Base-by-base conservation (phyloP, 2,329 filamentous ascomycete genomes). In the Helminthosporium solani region DNA sequence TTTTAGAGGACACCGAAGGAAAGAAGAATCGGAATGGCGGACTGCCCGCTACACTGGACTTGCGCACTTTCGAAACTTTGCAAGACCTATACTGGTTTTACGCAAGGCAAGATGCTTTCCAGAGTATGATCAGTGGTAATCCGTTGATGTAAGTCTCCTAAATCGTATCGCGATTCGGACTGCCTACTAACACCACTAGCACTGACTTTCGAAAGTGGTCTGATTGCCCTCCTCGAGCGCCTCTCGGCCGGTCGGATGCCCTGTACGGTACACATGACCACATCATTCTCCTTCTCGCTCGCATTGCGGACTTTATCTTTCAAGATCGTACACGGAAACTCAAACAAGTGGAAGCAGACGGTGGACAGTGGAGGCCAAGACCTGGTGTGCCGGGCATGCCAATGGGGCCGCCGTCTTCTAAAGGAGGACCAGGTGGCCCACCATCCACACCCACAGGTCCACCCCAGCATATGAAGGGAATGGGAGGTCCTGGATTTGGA, bases 51-150 rank as follows among this genome's bases (percentile, higher is more conserved):
- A 53, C 58, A 53, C 39, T 71, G 14, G 91, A 97, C 50, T 78
- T 95, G 38, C 85, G 89, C 51, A 84, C 81, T 33, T 95, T 88
- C 61, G 87, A 94, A 60, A 85, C 87, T 14, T 77, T 94, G 31
- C 83, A 87, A 53, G 94, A 97, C 70, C 73, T 97, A 4, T 95
- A 87, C 64, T 99, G 92, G 91, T 96, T 90, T 88, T 96, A 91
- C 66, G 86, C 82, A 59, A 95, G 96, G 70, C 94, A 96, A 76
- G 94, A 97, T 67, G 83, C 88, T 7, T 95, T 92, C 58, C 92
- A 96, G 67, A 90, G 88, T 64, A 82, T 96, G 50, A 75, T 97
- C 19, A 94, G 91, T 56, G 92, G 90, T 7, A 91, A 92, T 33
- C 80, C 80, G 51, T 75, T 95, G 37, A 85, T 96, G 90, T 96